A percentile compares a stretch with the other conserved stretches of the same genome.
phyloP scores from a whole-genome alignment of 768 basidiomycete genomes.

The Xerocomellus intermedius region DNA sequence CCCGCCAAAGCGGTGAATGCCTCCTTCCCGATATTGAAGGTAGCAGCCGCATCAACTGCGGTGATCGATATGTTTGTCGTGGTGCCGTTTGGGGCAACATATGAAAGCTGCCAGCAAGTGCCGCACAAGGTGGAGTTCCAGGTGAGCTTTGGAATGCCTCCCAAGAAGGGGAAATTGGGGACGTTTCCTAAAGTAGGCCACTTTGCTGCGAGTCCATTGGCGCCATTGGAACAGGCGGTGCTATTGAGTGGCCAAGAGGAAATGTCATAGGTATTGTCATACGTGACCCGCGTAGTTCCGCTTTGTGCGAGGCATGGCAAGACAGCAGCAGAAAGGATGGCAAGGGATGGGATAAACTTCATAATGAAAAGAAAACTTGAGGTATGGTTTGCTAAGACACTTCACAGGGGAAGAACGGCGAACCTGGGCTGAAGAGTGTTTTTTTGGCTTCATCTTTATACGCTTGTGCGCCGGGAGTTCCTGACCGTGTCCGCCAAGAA shows the following conservation, averaged over 20 bases:
- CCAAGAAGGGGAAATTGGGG: slow-evolving; percentile 36
- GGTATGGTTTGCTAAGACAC: neutral
- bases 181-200: slow-evolving; percentile 34
- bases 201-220: slow-evolving; percentile 32
- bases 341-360: neutral
- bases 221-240: slow-evolving; percentile 9
- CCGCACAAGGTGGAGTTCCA: slow-evolving; percentile 56
- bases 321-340: neutral
- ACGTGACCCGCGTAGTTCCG: neutral
- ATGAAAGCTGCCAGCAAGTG: slow-evolving; percentile 46
- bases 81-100: neutral
- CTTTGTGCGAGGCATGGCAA: neutral
- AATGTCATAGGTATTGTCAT: neutral
- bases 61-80: neutral
- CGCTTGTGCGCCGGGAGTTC: neutral
- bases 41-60: neutral
- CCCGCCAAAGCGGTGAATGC: neutral
- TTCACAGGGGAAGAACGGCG: neutral
- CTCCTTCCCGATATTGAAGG: neutral
- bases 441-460: neutral
- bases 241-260: slow-evolving; percentile 16
- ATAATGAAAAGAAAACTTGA: neutral
- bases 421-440: neutral
- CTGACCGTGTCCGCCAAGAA: neutral
- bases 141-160: slow-evolving; percentile 22